phyloP scores from a whole-genome alignment of 257 asterid genomes.

The Capsicum baccatum region DNA sequence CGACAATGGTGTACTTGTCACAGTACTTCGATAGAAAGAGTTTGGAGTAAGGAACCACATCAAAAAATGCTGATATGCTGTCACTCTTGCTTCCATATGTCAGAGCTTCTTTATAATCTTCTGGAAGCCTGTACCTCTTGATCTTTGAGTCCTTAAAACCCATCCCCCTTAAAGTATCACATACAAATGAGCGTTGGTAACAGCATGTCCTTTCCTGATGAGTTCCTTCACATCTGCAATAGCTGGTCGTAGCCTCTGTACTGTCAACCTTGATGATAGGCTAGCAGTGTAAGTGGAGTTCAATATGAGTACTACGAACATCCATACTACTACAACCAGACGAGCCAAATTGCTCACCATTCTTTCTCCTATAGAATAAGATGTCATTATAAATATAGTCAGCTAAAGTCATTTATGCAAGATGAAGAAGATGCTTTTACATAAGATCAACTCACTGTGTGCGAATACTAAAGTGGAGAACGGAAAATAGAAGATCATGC shows the following conservation, averaged over 20 bases:
- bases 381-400: background rate
- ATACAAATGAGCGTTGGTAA: slow-evolving; percentile 16
- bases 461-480: slow-evolving; percentile 20
- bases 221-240: slow-evolving; percentile 22
- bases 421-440: background rate
- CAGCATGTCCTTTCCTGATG: slow-evolving; percentile 19
- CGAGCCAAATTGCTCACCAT: slow-evolving; percentile 8
- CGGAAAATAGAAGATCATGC: slow-evolving; percentile 16
- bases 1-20: slow-evolving; percentile 18
- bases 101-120: slow-evolving; percentile 10
- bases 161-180: slow-evolving; percentile 2
- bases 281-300: slow-evolving; percentile 25
- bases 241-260: slow-evolving; percentile 11
- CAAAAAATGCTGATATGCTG: slow-evolving; percentile 16
- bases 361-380: slow-evolving; percentile 3
- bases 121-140: slow-evolving; percentile 19
- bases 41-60: slow-evolving; percentile 24
- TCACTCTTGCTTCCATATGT: background rate
- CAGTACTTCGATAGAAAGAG: slow-evolving; percentile 19
- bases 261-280: slow-evolving; percentile 19
- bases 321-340: slow-evolving; percentile 22
- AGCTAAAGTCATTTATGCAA: background rate
- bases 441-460: slow-evolving; percentile 16
- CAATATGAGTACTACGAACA: slow-evolving; percentile 11
- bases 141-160: slow-evolving; percentile 17